These are phyloP conservation scores for Epichloe sp. DNA, from an alignment of 2,329 filamentous ascomycete genomes.

Conservation along the genomic window DNA sequence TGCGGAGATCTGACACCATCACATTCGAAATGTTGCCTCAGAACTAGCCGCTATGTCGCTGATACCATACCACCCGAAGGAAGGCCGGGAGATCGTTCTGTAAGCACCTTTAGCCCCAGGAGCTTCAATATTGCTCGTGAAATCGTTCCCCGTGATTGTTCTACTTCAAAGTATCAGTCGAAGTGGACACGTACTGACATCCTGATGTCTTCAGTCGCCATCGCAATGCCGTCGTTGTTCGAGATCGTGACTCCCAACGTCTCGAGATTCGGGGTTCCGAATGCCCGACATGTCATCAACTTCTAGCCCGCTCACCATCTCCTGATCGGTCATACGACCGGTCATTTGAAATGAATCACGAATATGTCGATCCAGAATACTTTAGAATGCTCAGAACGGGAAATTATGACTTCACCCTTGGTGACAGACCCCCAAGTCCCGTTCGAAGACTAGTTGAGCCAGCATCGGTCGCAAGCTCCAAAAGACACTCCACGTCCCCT, in stretches of 20 bases:
- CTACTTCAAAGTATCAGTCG: background rate
- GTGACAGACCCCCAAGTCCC: slow-evolving; percentile 38
- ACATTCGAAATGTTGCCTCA: background rate
- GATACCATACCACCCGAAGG: slow-evolving; percentile 60
- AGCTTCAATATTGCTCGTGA: background rate
- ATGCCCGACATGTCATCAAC: slow-evolving; percentile 85
- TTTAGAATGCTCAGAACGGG: slow-evolving; percentile 76
- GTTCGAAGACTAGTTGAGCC: slow-evolving; percentile 40
- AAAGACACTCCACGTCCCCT: slow-evolving; percentile 9
- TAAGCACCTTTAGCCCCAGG: slow-evolving; percentile 32
- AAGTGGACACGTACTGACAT: background rate
- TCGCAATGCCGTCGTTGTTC: slow-evolving; percentile 82
- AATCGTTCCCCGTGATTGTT: background rate
- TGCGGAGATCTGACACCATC: background rate
- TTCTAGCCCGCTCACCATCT: slow-evolving; percentile 36
- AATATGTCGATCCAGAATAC: slow-evolving; percentile 83
- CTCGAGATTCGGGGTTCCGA: slow-evolving; percentile 69
- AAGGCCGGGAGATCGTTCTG: slow-evolving; percentile 70
- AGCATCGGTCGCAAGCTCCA: slow-evolving; percentile 16
- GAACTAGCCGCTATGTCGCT: slow-evolving; percentile 41
- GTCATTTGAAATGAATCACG: slow-evolving; percentile 25
- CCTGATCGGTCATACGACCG: slow-evolving; percentile 37
- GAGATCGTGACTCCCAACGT: slow-evolving; percentile 71
- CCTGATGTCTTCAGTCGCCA: slow-evolving; percentile 52
- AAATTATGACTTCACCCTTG: slow-evolving; percentile 30